These are phyloP conservation scores for Macrolepiota albuminosa DNA, from an alignment of 768 basidiomycete species.

Conservation along the genomic window DNA sequence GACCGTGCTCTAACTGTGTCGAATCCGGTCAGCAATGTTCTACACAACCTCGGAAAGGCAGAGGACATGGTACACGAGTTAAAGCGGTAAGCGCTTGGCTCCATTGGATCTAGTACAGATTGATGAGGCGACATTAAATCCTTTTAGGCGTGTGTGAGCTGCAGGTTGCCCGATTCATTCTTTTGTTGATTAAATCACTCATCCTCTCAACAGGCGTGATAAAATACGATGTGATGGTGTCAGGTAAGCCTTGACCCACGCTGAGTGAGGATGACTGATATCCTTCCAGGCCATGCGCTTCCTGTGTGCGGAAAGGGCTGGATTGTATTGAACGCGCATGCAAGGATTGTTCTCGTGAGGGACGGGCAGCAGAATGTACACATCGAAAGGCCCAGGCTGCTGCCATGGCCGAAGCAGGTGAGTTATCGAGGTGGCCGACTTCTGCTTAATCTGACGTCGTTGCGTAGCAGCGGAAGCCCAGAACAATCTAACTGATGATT, in stretches of 20 bases:
- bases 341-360: constrained; percentile 38
- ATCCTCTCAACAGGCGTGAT: constrained; percentile 38
- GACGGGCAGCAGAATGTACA: constrained; percentile 39
- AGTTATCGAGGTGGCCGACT: neutral
- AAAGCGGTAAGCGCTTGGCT: constrained; percentile 42
- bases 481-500: constrained; percentile 1
- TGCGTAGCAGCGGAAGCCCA: neutral
- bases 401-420: constrained; percentile 21
- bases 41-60: constrained; percentile 45
- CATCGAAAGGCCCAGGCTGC: constrained; percentile 30
- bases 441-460: neutral
- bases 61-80: constrained; percentile 56
- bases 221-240: constrained; percentile 60
- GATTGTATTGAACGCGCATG: constrained; percentile 50
- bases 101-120: constrained; percentile 3
- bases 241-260: constrained; percentile 30
- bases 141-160: constrained; percentile 51
- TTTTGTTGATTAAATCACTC: constrained; percentile 8
- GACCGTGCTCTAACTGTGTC: constrained; percentile 51
- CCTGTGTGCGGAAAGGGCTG: constrained; percentile 46
- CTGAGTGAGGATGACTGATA: neutral
- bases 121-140: constrained; percentile 11
- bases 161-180: constrained; percentile 37
- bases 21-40: constrained; percentile 44
- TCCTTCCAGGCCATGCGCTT: constrained; percentile 39